Base-by-base conservation (phyloP, 140 eudicot genomes). In the Oenanthe javanica region DNA sequence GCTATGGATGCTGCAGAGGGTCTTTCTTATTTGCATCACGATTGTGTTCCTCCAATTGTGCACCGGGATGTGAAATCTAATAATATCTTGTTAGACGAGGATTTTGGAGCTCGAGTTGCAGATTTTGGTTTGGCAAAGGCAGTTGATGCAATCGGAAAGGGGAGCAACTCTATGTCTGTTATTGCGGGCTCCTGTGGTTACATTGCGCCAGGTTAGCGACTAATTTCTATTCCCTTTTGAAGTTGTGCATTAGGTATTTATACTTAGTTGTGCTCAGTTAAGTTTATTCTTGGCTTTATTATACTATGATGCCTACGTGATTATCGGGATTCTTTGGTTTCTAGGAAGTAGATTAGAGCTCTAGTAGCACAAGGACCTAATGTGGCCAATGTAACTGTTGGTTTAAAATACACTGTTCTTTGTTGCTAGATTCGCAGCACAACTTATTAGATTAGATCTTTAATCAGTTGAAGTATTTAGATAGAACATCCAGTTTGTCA, bases 141-240 rank as follows among this genome's bases (percentile, higher is more conserved):
- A 14, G 94, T 94, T 15, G 97, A 90, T 82, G 90, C 82, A 1
- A 83, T 80, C 36, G 95, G 88, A 10, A 94, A 89, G 80, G 93
- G 89, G 6, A 85, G 84, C 11, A 89, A 90, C 15, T 90, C 98
- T n/a, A 92, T 94, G 98, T 94, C 98, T 21, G 93, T 90, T 21
- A 94, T 94, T 79, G 98, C 97, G 0, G 98, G 98, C 8, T 94
- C 98, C 19, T 90, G 97, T 81, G 98, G 98, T 47, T 94, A 94
- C 84, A 94, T 92, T 75, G 98, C 97, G 45, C 98, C 98, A 86
- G 98, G 98, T 94, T 83, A 43, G 86, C 76, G 9, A 45, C 1
- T 52, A 18, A 52, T 64, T 66, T 79, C 49, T 7, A 3, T 16
- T 18, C 61, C 42, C 21, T 71, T 42, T 48, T 4, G 0, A 55